phyloP scores from a whole-genome alignment of 768 basidiomycete species.

The Pisolithus albus region DNA sequence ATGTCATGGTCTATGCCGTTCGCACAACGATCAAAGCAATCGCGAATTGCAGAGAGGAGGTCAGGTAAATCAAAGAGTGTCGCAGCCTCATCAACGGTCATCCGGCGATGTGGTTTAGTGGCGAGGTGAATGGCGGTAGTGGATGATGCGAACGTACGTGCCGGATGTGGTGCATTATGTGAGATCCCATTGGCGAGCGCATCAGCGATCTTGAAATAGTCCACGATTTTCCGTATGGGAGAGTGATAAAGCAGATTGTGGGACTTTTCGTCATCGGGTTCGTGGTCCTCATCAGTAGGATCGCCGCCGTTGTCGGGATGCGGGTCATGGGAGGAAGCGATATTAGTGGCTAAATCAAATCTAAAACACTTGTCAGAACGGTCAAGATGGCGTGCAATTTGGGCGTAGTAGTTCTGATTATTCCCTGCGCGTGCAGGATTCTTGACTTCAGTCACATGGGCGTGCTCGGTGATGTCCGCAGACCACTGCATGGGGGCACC shows the following conservation, averaged over 20 bases:
- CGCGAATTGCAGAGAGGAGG: not conserved
- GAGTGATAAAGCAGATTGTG: not conserved
- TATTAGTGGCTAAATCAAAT: not conserved
- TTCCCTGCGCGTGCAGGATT: not conserved
- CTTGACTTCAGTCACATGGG: not conserved
- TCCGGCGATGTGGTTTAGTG: not conserved
- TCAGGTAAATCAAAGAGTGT: not conserved
- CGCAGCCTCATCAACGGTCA: slow-evolving; percentile 1
- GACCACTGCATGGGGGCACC: slow-evolving; percentile 6
- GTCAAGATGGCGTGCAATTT: not conserved
- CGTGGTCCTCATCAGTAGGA: not conserved
- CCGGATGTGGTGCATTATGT: not conserved
- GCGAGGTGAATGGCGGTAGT: slow-evolving; percentile 4
- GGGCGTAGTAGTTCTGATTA: slow-evolving; percentile 1
- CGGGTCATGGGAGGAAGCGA: not conserved
- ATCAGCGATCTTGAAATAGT: not conserved
- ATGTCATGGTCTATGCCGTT: not conserved
- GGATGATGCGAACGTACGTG: not conserved
- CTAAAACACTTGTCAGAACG: not conserved
- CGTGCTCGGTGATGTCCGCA: slow-evolving; percentile 5
- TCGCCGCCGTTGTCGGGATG: not conserved
- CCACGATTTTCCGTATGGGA: not conserved
- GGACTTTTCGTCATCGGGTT: not conserved
- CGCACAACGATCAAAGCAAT: too few species aligned
- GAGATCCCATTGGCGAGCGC: not conserved